Evolutionary conservation across 2,329 filamentous ascomycete species (phyloP).

Genomic region (Sclerotinia borealis): DNA sequence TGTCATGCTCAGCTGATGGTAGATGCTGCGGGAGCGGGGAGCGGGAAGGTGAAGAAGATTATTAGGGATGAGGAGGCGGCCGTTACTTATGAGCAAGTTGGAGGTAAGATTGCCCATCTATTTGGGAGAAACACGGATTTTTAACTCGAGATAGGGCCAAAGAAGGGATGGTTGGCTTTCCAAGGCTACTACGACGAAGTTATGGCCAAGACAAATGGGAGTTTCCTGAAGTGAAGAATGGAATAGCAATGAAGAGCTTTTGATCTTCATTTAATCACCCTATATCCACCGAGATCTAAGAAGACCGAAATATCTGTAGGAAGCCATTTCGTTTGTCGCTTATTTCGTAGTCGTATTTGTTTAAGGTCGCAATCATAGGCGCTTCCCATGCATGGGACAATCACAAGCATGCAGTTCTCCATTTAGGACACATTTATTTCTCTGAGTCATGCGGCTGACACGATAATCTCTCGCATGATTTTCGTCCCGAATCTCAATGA

Average conservation of each 20-base stretch:
- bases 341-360: constrained; percentile 1
- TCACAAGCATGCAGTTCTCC: background rate
- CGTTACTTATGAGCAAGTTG: constrained; percentile 61
- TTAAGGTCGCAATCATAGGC: background rate
- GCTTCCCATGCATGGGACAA: background rate
- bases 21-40: constrained; percentile 55
- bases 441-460: background rate
- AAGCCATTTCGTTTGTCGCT: constrained; percentile 1
- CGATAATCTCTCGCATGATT: background rate
- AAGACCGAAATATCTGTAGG: background rate
- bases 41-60: constrained; percentile 49
- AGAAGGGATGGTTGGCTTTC: constrained; percentile 48
- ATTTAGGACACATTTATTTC: background rate
- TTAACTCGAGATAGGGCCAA: constrained; percentile 28
- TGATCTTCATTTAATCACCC: background rate
- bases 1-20: constrained; percentile 45
- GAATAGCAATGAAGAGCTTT: background rate
- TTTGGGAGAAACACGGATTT: background rate
- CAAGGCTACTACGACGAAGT: constrained; percentile 49
- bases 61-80: constrained; percentile 61
- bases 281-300: background rate
- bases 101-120: constrained; percentile 31
- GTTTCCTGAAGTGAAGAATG: constrained; percentile 37
- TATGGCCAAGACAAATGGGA: constrained; percentile 44
- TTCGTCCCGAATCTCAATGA: background rate